Base-by-base conservation (phyloP, 768 basidiomycete species). In the Tulasnella sp. region DNA sequence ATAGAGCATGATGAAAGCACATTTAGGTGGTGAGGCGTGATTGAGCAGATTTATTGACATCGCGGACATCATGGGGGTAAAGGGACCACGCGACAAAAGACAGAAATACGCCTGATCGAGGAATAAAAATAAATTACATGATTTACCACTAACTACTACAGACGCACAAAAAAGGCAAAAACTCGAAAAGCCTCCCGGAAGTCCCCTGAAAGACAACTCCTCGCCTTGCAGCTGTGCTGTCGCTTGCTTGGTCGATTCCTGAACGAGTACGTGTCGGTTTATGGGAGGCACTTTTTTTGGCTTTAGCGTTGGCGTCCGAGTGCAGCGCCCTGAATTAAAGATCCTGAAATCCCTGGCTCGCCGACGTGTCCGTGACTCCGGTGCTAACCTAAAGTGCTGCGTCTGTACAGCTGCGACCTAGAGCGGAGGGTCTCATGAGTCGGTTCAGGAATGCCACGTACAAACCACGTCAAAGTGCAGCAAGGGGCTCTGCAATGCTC, bases 1-100 rank as follows among this genome's bases (percentile, higher is more conserved):
- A 35, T n/a, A 90, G 86, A 37, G 93, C 93, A 88, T 94, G 77
- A 39, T 80, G 81, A 51, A 82, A 81, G 51, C 81, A 82, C 81
- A 82, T 82, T n/a, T 55, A 42, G 70, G 9, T 7, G 32, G 32
- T 23, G 70, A 32, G 70, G 13, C 18, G 70, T 37, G 70, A 29
- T 71, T 42, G 70, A 71, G 55, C 55, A 26, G 20, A 9, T n/a
- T 20, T 26, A 20, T 6, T 18, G 55, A 57, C 55, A 57, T 57
- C 23, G 20, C 9, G 26, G 26, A 57, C 55, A 16, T 57, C 2
- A 26, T 20, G 55, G n/a, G n/a, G n/a, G n/a, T n/a, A n/a, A n/a
- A 9, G 55, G 55, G 20, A 57, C 5, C 4, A 57, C 9, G 55
- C 55, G 16, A 57, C 57, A 7, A 32, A 18, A 23, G 26, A 61